Evolutionary conservation across 768 basidiomycete genomes (phyloP).

Genomic region (Lyophyllum atratum): DNA sequence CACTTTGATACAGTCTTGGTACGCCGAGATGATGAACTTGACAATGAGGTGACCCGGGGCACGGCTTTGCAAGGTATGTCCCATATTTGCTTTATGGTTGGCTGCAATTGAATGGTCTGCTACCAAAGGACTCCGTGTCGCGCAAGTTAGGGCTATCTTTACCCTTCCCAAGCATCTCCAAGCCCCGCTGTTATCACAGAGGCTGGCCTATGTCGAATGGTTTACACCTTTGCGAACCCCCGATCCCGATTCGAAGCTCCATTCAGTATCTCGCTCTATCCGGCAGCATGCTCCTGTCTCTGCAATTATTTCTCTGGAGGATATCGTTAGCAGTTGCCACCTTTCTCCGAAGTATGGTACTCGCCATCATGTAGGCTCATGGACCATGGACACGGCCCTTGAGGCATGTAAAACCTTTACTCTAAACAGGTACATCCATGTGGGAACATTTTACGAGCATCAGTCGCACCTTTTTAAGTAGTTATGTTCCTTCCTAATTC

Average conservation of each 20-base stretch:
- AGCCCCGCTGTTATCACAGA: not conserved
- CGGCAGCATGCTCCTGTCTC: not conserved
- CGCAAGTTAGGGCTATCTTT: not conserved
- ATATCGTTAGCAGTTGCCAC: slow-evolving; percentile 5
- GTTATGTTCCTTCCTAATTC: not conserved
- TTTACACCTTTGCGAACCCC: slow-evolving; percentile 18
- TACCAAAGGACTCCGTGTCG: not conserved
- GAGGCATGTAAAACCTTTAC: slow-evolving; percentile 1
- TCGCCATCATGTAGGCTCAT: not conserved
- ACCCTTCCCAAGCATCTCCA: not conserved
- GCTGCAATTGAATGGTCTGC: not conserved
- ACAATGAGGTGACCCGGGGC: too few relatives aligned
- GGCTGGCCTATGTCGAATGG: slow-evolving; percentile 10
- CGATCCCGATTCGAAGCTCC: slow-evolving; percentile 11
- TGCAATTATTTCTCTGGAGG: not conserved
- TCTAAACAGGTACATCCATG: slow-evolving; percentile 1
- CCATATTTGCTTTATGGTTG: too few relatives aligned
- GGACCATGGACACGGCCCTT: not conserved
- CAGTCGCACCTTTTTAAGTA: not conserved
- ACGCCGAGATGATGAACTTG: too few relatives aligned
- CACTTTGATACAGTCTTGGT: too few relatives aligned
- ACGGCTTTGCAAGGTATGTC: too few relatives aligned
- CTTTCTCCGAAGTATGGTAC: slow-evolving; percentile 1
- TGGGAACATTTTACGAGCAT: slow-evolving; percentile 4
- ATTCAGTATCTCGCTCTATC: slow-evolving; percentile 2